Base-by-base conservation (phyloP, 2,329 filamentous ascomycete genomes). In the Colletotrichum viniferum region DNA sequence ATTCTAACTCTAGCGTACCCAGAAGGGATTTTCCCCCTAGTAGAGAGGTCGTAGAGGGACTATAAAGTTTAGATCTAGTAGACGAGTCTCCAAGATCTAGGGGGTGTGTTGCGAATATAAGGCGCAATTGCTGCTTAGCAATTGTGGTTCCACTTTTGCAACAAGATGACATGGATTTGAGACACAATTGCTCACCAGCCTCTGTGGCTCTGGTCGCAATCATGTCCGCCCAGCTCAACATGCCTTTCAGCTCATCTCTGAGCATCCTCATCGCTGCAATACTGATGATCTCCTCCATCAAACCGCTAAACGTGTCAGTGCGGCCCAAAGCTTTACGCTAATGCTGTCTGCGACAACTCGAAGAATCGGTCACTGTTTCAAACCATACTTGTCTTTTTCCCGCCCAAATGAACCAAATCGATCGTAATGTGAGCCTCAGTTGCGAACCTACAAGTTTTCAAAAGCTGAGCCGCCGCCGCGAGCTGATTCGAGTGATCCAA, bases 351-450 rank as follows among this genome's bases (percentile, higher is more conserved):
- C 38, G 18, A 10, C 5, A n/a, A 48, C 16, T 48, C 5, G 18
- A 2, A n/a, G 5, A 48, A 48, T 48, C 1, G 18, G 16, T 5
- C 9, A 9, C 18, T n/a, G 38, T 48, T 2, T n/a, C 0, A n/a
- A 48, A n/a, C 9, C 3, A 5, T 18, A 10, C 38, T 5, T 43
- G 4, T 18, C 16, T 9, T 5, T 48, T 3, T n/a, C 16, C 38
- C 38, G 38, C 18, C 38, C 9, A 48, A 12, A n/a, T 48, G 9
- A n/a, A 48, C 38, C 38, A 48, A 10, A 48, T 48, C 8, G 16
- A 48, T 6, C 18, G 18, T n/a, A n/a, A 48, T n/a, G 18, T n/a
- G 9, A 48, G 18, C 9, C 38, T 48, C 5, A n/a, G 9, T 48
- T n/a, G 8, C 1, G 18, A 48, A 12, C 38, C 9, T n/a, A n/a